Conservation (phyloP, 257 asterid genomes). For the Echites panduratus region DNA sequence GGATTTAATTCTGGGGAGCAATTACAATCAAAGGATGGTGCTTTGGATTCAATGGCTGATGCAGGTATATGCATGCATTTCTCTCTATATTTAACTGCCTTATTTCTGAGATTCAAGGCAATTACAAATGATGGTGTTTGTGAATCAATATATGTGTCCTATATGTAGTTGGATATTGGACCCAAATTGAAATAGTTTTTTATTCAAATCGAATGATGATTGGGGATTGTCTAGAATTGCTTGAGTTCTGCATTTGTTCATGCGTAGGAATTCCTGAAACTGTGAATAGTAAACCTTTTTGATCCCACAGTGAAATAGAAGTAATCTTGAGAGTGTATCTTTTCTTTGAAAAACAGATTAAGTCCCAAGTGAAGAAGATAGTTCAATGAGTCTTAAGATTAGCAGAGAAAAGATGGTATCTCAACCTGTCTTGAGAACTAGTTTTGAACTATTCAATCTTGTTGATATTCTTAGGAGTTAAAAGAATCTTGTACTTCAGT, state of each 20-base stretch:
- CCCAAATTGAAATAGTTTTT: neutral
- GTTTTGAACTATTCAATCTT: neutral
- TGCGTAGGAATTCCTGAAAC: neutral
- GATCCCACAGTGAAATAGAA: neutral
- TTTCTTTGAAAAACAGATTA: neutral
- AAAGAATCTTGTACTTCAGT: neutral
- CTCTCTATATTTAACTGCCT: neutral
- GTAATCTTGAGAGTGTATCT: neutral
- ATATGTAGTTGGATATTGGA: neutral
- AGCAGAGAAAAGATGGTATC: neutral
- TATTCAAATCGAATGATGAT: neutral
- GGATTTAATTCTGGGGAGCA: constrained; percentile 45
- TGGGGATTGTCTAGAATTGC: too few relatives aligned
- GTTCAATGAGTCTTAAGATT: neutral
- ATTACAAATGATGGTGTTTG: neutral
- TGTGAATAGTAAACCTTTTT: neutral
- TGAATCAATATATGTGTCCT: neutral
- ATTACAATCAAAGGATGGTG: constrained; percentile 39
- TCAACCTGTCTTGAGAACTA: neutral
- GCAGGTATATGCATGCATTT: constrained; percentile 35
- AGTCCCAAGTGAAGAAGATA: neutral
- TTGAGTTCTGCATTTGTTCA: neutral
- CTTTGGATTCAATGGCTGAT: constrained; percentile 52
- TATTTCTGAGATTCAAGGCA: neutral
- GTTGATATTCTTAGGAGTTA: neutral